Conservation (phyloP, 164 flowering plant species). For the Vitis amurensis region DNA sequence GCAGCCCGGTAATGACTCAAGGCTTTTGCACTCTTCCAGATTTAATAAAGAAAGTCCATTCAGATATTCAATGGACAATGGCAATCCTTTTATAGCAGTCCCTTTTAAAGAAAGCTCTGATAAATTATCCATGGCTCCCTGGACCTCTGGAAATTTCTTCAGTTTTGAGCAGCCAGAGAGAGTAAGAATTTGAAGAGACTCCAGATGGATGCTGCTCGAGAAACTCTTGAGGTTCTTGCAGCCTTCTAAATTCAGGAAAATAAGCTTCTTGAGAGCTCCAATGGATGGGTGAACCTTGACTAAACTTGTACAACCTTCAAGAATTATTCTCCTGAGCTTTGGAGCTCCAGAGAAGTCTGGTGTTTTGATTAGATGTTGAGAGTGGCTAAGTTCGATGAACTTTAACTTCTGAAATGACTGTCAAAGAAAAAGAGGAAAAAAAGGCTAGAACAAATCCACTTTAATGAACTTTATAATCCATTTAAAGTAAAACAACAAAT, state of each 20-base stretch:
- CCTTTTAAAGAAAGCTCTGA: conserved; percentile 10
- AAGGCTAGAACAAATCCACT: neutral
- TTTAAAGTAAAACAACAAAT: neutral
- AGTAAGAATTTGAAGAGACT: conserved; percentile 8
- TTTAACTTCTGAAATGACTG: conserved; percentile 12
- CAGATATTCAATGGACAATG: neutral
- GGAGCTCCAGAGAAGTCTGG: conserved; percentile 19
- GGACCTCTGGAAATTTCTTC: conserved; percentile 11
- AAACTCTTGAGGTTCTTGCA: conserved; percentile 14
- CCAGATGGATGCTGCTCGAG: neutral
- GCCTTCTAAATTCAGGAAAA: conserved; percentile 7
- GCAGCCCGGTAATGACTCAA: no score
- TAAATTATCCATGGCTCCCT: neutral
- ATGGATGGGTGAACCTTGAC: conserved; percentile 20
- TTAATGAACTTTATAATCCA: neutral
- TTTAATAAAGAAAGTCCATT: no score
- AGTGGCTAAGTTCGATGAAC: conserved; percentile 20
- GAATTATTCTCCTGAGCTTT: conserved; percentile 17
- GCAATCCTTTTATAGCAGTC: conserved; percentile 11
- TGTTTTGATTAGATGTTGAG: conserved; percentile 4
- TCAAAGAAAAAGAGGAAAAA: neutral
- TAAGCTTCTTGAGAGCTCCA: conserved; percentile 14
- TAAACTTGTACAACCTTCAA: conserved; percentile 16
- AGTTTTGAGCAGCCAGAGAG: conserved; percentile 22
- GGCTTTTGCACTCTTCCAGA: no score